These are phyloP conservation scores for Alternaria postmessia DNA, from an alignment of 2,329 filamentous ascomycete species.

Conservation along the genomic window DNA sequence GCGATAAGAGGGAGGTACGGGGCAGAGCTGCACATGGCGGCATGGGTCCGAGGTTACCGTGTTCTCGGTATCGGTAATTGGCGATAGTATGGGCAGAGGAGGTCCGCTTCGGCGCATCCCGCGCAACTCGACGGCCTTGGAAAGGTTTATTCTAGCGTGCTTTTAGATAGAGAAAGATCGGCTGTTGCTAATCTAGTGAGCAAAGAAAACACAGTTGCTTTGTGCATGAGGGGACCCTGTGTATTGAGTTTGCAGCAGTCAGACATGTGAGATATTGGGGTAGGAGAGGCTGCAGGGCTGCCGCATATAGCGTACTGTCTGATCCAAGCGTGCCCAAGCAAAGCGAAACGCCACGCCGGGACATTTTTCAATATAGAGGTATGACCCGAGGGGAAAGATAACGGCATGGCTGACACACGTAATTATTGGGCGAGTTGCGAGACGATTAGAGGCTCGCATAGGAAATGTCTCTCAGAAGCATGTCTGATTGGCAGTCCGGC, in stretches of 20 bases:
- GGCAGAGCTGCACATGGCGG: constrained; percentile 15
- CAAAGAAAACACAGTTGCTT: not conserved
- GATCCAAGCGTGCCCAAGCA: not conserved
- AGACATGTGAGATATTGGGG: not conserved
- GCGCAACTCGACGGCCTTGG: constrained; percentile 2
- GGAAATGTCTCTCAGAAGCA: not conserved
- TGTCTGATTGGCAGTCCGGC: not conserved
- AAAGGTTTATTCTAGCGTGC: not conserved
- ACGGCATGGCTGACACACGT: constrained; percentile 8
- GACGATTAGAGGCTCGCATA: not conserved
- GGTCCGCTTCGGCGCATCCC: constrained; percentile 8
- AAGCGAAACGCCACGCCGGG: constrained; percentile 3
- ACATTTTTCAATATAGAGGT: constrained; percentile 9
- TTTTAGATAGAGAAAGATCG: not conserved
- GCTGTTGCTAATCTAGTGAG: not conserved
- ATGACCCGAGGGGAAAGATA: constrained; percentile 18
- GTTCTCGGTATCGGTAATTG: constrained; percentile 17
- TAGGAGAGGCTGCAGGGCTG: not conserved
- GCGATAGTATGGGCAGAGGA: constrained; percentile 5
- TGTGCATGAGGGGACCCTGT: not conserved
- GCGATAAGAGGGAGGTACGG: constrained; percentile 8
- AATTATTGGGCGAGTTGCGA: not conserved
- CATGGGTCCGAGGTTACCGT: constrained; percentile 23
- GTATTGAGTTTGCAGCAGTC: not conserved
- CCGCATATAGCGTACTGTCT: not conserved